Conservation (phyloP, 2,329 filamentous ascomycete genomes). For the Geoglossum cookeanum region DNA sequence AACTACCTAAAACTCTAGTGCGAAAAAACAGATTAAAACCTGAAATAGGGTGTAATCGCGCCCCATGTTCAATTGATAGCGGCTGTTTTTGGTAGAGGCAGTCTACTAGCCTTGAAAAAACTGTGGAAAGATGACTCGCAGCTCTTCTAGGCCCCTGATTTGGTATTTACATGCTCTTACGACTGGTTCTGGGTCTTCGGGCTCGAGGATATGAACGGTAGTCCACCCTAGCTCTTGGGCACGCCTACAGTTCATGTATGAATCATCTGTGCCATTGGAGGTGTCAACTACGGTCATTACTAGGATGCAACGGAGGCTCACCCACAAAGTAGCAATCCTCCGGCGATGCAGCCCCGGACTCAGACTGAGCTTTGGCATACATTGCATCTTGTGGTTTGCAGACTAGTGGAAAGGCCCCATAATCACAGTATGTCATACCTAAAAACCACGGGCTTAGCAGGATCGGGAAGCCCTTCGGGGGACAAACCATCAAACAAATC, state of each 20-base stretch:
- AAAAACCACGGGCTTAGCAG: background rate
- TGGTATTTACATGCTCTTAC: constrained; percentile 52
- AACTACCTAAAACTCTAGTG: no score
- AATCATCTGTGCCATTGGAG: constrained; percentile 47
- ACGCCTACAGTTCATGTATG: constrained; percentile 58
- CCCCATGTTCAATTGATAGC: background rate
- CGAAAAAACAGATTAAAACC: background rate
- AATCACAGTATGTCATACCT: constrained; percentile 76
- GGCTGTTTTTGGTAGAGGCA: background rate
- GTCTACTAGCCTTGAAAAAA: constrained; percentile 46
- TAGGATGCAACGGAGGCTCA: constrained; percentile 26
- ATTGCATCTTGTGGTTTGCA: constrained; percentile 76
- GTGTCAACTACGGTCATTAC: background rate
- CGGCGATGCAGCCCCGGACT: constrained; percentile 49
- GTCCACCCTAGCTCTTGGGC: constrained; percentile 73
- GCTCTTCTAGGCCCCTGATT: constrained; percentile 55
- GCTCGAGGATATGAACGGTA: constrained; percentile 68
- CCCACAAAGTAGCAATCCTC: constrained; percentile 84
- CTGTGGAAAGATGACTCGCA: constrained; percentile 60
- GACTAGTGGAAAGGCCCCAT: constrained; percentile 49
- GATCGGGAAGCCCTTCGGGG: background rate
- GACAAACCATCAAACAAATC: constrained; percentile 64
- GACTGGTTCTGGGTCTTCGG: constrained; percentile 42
- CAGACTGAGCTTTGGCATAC: constrained; percentile 74
- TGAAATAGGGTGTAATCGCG: background rate